phyloP scores from a whole-genome alignment of 306 rosid genomes.

The Prunus persica region Prunus_persica_NCBIv2 NC_034016.1:17467501-17468000 shows the following conservation, averaged over 20 bases:
- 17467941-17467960: not conserved
- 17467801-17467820: conserved; percentile 2
- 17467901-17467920: not conserved
- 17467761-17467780: conserved; percentile 48
- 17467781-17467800: conserved; percentile 57
- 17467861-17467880: not conserved
- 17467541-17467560: not conserved
- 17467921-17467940: not conserved
- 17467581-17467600: not conserved
- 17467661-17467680: conserved; percentile 35
- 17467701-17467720: conserved; percentile 51
- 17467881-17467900: not conserved
- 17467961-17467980: not conserved
- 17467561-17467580: conserved; percentile 11
- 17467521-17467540: conserved; percentile 14
- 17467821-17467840: not conserved
- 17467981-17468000: not conserved
- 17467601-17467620: conserved; percentile 36
- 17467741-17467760: conserved; percentile 64
- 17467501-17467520: conserved; percentile 1
- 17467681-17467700: conserved; percentile 49
- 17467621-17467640: conserved; percentile 74
- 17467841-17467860: not conserved
- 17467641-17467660: conserved; percentile 44
- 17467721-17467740: conserved; percentile 58